A percentile compares a stretch with the other conserved stretches of the same genome.
These are phyloP conservation scores for Talaromyces adpressus DNA, from an alignment of 495 filamentous ascomycete species.

Conservation along the genomic window DNA sequence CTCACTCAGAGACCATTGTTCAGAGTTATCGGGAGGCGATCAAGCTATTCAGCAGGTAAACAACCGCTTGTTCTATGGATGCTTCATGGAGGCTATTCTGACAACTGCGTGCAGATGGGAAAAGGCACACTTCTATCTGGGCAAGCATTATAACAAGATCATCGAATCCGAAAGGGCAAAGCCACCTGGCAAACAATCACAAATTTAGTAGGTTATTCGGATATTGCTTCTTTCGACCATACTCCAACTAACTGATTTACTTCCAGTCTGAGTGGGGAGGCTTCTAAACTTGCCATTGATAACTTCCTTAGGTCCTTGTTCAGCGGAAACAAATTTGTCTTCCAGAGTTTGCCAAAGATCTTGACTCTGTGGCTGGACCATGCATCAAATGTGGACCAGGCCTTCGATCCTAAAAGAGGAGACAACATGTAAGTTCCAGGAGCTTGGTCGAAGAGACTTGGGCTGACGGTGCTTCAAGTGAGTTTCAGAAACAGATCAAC, in stretches of 20 bases:
- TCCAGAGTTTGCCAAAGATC: slow-evolving; percentile 83
- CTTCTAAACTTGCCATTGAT: slow-evolving; percentile 81
- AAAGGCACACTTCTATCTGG: slow-evolving; percentile 93
- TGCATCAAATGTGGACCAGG: slow-evolving; percentile 62
- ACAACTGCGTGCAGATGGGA: slow-evolving; percentile 59
- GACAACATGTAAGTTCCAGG: slow-evolving; percentile 40
- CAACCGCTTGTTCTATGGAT: background rate
- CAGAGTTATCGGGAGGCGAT: slow-evolving; percentile 70
- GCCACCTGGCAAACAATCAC: slow-evolving; percentile 55
- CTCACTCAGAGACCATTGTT: slow-evolving; percentile 67
- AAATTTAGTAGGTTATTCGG: slow-evolving; percentile 36
- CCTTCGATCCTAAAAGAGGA: slow-evolving; percentile 59
- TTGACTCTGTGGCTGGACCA: slow-evolving; percentile 93
- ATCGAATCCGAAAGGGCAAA: slow-evolving; percentile 81
- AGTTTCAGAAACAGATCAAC: slow-evolving; percentile 49
- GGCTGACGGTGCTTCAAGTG: slow-evolving; percentile 21
- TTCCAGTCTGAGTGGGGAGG: slow-evolving; percentile 60
- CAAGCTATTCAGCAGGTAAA: slow-evolving; percentile 34
- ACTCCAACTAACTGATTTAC: background rate
- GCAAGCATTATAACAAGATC: slow-evolving; percentile 95
- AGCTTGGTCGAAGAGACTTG: background rate
- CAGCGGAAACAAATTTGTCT: slow-evolving; percentile 89
- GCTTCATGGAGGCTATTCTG: background rate
- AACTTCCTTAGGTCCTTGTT: slow-evolving; percentile 83
- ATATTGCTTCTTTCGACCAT: background rate